Evolutionary conservation across 106 monocot genomes (phyloP), one percentile per base, ranked within the genome.

Genomic region (Vanilla planifolia): DNA sequence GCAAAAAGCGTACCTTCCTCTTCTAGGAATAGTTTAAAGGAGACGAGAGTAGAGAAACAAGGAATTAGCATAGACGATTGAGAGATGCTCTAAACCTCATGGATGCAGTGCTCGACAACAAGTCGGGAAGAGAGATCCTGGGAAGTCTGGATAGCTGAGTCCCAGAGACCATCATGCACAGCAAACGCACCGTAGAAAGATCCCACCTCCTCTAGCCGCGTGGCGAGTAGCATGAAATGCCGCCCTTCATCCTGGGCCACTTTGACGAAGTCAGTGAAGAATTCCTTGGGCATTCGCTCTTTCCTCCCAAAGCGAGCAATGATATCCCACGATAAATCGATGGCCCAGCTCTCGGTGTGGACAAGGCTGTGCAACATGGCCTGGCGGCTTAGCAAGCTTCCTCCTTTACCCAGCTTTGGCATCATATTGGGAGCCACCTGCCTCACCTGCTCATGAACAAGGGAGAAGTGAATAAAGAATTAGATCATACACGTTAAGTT

Each of bases 281-380:
- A 89, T 14, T 89, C 82, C 43, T 22, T 25, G 5, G 92, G 88
- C 84, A 93, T 85, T 14, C 73, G 55, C 34, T 82, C 73, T 43
- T 55, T 47, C 26, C 43, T 68, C 5, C 88, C 93, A 32, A 89
- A 89, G 11, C 88, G 78, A 35, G 88, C 88, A 21, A 93, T 85
- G 62, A 93, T 93, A 63, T 93, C 92, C 87, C 93, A 93, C 2
- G 89, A 93, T 45, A 93, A 85, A 70, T 89, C 93, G 56, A 93
- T 79, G 37, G 93, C 93, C 93, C 88, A 93, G 77, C 93, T 89
- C 85, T 93, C 93, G 13, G 77, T 89, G 81, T 93, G 85, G 36
- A 82, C 93, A n/a, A 93, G 88, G 62, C 85, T 85, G 77, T 93
- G 93, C 34, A 93, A 51, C 47, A 85, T 88, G 64, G 93, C 79